Conservation (phyloP, 345 rosid genomes). For the Populus nigra region DNA sequence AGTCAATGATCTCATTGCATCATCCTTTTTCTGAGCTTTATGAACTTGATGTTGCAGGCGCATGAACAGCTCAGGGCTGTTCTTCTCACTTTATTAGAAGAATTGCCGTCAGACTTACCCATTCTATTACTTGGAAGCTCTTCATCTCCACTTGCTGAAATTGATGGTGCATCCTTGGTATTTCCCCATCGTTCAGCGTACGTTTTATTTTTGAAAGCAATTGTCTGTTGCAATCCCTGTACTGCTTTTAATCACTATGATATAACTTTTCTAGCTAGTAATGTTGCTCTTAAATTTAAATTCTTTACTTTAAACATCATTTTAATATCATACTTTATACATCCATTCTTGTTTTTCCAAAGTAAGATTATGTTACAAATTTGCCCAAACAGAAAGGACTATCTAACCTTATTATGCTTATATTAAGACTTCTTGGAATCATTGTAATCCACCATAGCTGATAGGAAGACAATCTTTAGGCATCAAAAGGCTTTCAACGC, state of each 20-base stretch:
- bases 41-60: conserved; percentile 58
- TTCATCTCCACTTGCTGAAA: conserved; percentile 46
- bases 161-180: conserved; percentile 50
- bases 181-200: conserved; percentile 78
- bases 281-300: background rate
- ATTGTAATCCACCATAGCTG: background rate
- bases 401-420: background rate
- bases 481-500: background rate
- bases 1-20: background rate
- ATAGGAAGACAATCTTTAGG: background rate
- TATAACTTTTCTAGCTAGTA: background rate
- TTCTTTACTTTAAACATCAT: background rate
- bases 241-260: background rate
- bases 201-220: conserved; percentile 26
- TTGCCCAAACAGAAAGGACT: background rate
- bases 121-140: conserved; percentile 82
- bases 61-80: conserved; percentile 95
- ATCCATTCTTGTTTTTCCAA: background rate
- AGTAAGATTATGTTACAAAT: background rate
- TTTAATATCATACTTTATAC: background rate
- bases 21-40: background rate
- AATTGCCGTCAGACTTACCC: conserved; percentile 83
- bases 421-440: background rate
- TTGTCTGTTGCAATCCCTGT: background rate
- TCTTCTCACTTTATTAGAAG: conserved; percentile 84